These are phyloP conservation scores for Spencermartinsiella europaea DNA, from an alignment of 805 yeast species.

Conservation along the genomic window DNA sequence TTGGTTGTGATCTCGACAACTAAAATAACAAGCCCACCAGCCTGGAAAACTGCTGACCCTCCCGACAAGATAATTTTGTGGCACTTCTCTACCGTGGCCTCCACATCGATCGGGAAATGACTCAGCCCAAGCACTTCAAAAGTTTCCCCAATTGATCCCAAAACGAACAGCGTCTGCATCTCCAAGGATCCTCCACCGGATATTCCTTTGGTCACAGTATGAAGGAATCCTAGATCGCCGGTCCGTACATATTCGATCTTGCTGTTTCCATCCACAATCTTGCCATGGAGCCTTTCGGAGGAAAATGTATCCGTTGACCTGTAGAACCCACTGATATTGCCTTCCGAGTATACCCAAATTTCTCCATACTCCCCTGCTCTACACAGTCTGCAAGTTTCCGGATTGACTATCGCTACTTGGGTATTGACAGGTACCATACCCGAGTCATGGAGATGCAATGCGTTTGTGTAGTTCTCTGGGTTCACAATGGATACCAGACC, in stretches of 20 bases:
- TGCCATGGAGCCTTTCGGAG: conserved; percentile 55
- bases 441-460: conserved; percentile 80
- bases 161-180: conserved; percentile 74
- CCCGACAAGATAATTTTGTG: conserved; percentile 40
- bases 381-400: conserved; percentile 78
- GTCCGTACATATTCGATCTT: conserved; percentile 71
- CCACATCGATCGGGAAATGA: conserved; percentile 86
- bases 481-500: conserved; percentile 79
- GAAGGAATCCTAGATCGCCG: conserved; percentile 91
- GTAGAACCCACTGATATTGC: conserved; percentile 60
- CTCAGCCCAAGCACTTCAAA: conserved; percentile 88
- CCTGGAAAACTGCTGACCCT: conserved; percentile 63
- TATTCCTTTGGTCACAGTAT: conserved; percentile 46
- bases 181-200: conserved; percentile 36
- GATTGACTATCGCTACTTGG: conserved; percentile 90
- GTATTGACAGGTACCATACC: conserved; percentile 96
- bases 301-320: conserved; percentile 49
- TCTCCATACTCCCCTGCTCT: conserved; percentile 92
- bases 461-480: conserved; percentile 61
- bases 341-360: conserved; percentile 92
- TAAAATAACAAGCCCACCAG: conserved; percentile 72
- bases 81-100: conserved; percentile 52
- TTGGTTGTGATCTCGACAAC: conserved; percentile 54
- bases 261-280: conserved; percentile 58
- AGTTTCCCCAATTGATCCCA: conserved; percentile 81